Evolutionary conservation across 495 filamentous ascomycete species (phyloP).

Genomic region (Aspergillus conjunctus): DNA sequence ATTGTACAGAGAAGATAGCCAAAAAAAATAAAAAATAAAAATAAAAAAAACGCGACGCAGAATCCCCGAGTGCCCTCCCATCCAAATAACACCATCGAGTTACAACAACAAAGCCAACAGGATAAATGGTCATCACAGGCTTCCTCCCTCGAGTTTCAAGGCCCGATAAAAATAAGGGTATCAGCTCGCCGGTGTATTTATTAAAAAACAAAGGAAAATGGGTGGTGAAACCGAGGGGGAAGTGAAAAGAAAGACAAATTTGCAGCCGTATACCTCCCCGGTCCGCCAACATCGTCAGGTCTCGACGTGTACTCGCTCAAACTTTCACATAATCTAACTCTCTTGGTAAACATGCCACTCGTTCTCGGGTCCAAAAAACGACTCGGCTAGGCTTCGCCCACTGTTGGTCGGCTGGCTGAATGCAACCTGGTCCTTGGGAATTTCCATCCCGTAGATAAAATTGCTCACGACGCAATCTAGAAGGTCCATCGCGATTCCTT

Average conservation of each 20-base stretch:
- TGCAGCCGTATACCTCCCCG: neutral
- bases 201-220: slow-evolving; percentile 20
- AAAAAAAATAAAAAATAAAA: slow-evolving; percentile 14
- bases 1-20: slow-evolving; percentile 29
- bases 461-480: slow-evolving; percentile 63
- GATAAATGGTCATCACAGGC: slow-evolving; percentile 29
- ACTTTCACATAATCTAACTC: slow-evolving; percentile 20
- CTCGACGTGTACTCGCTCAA: neutral
- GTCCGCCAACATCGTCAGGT: neutral
- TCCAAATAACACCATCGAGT: slow-evolving; percentile 25
- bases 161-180: slow-evolving; percentile 30
- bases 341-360: slow-evolving; percentile 58
- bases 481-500: slow-evolving; percentile 63
- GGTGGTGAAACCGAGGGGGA: slow-evolving; percentile 2
- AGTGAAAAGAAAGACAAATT: slow-evolving; percentile 11
- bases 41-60: slow-evolving; percentile 8
- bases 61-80: slow-evolving; percentile 16
- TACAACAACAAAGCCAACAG: slow-evolving; percentile 29
- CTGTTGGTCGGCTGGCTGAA: slow-evolving; percentile 79
- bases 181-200: slow-evolving; percentile 29
- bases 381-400: slow-evolving; percentile 61
- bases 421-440: slow-evolving; percentile 63
- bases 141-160: slow-evolving; percentile 25
- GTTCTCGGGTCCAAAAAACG: slow-evolving; percentile 58
- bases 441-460: slow-evolving; percentile 67